phyloP scores from a whole-genome alignment of 1,284 basidiomycete genomes.

The Cryptococcus sp. region DNA sequence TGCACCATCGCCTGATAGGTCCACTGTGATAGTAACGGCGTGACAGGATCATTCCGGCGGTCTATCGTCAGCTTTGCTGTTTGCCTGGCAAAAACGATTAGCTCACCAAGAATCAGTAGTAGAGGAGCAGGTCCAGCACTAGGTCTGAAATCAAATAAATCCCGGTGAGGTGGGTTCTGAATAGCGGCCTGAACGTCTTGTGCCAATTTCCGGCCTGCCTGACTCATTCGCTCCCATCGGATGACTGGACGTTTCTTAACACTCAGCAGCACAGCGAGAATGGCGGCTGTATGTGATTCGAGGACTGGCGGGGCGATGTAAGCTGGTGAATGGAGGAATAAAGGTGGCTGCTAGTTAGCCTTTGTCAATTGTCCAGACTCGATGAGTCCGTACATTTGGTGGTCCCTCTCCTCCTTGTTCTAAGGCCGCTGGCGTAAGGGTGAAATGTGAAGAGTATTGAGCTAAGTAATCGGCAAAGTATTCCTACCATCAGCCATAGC shows the following conservation, averaged over 20 bases:
- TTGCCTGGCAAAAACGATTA: not conserved
- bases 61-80: conserved; percentile 51
- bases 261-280: conserved; percentile 84
- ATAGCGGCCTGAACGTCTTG: conserved; percentile 59
- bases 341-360: conserved; percentile 35
- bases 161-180: conserved; percentile 47
- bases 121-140: conserved; percentile 53
- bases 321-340: conserved; percentile 56
- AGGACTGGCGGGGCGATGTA: conserved; percentile 60
- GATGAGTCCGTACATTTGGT: conserved; percentile 45
- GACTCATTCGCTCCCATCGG: conserved; percentile 89
- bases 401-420: conserved; percentile 46
- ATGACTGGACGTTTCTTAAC: conserved; percentile 92
- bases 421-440: conserved; percentile 63
- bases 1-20: conserved; percentile 99
- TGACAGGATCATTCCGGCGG: conserved; percentile 94
- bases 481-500: conserved; percentile 57
- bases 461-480: conserved; percentile 93
- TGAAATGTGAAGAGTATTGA: conserved; percentile 80
- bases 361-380: not conserved
- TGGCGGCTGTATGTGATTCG: conserved; percentile 71
- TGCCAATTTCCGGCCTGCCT: conserved; percentile 85
- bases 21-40: conserved; percentile 96
- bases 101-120: conserved; percentile 52
- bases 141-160: conserved; percentile 54